Conservation (phyloP, 169 alveolate genomes). For the Theileria parva region DNA sequence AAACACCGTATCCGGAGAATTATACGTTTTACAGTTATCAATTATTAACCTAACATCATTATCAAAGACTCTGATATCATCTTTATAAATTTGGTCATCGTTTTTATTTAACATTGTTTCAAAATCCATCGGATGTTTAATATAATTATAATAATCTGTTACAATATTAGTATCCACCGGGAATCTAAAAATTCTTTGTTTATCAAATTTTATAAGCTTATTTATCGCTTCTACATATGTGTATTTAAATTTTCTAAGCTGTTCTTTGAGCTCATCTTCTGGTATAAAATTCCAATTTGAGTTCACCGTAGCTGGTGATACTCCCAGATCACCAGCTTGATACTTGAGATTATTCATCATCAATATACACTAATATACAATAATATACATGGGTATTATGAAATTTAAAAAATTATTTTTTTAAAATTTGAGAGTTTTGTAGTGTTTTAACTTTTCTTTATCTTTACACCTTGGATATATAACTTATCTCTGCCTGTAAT, state of each 20-base stretch:
- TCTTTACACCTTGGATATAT: slow-evolving; percentile 67
- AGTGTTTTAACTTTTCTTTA: slow-evolving; percentile 10
- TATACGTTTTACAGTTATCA: slow-evolving; percentile 86
- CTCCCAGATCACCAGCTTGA: too few relatives aligned
- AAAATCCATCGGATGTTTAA: slow-evolving; percentile 91
- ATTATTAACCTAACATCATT: slow-evolving; percentile 86
- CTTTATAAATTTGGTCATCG: slow-evolving; percentile 77
- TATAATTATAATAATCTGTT: slow-evolving; percentile 89
- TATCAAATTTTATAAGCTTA: slow-evolving; percentile 72
- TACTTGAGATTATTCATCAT: too few relatives aligned
- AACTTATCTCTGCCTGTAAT: slow-evolving; percentile 55
- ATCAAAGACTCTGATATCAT: slow-evolving; percentile 79
- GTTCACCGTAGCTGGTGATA: too few relatives aligned
- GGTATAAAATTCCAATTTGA: slow-evolving; percentile 6
- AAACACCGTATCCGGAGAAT: slow-evolving; percentile 80
- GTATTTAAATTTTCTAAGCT: slow-evolving; percentile 6
- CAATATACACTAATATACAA: too few relatives aligned
- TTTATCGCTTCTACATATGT: slow-evolving; percentile 63
- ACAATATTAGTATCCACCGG: slow-evolving; percentile 88
- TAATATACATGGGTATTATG: neutral
- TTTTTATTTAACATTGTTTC: slow-evolving; percentile 81
- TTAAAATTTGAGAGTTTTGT: neutral
- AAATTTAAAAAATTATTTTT: slow-evolving; percentile 8
- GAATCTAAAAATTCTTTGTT: slow-evolving; percentile 79
- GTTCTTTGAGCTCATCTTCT: slow-evolving; percentile 31